Evolutionary conservation across 2,329 filamentous ascomycete species (phyloP), one percentile per base, ranked within the genome.

Genomic region (Colletotrichum limetticola): DNA sequence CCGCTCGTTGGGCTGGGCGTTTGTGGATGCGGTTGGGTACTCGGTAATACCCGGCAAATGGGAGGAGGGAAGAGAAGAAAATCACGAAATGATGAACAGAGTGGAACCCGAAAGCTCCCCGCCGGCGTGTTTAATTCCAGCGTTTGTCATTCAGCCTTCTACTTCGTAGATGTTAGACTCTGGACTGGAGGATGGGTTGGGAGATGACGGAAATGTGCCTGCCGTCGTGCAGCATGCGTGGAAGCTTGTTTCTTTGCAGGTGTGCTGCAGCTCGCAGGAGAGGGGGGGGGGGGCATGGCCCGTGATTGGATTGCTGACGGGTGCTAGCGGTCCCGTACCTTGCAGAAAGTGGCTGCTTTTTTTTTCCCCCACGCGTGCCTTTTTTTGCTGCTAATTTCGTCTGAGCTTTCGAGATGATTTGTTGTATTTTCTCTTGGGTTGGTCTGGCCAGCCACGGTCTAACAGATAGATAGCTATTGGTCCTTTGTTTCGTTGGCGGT

Each of bases 41-140:
- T 70, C 60, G 55, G 66, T 61, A 72, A 72, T 70, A 70, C 60
- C 66, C 56, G 35, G 46, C 35, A 65, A 70, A 65, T 61, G 26
- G 52, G 52, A 24, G 19, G n/a, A 66, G 35, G 37, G 55, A 26
- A 22, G 60, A 49, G 37, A 61, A 26, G 4, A 24, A 19, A 35
- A 53, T 19, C 4, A 24, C 12, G 7, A 55, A 56, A 32, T 52
- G 49, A 24, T 46, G 42, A n/a, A 46, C 14, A 6, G 35, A 42
- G 35, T 42, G 35, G 35, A 42, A 5, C 12, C 14, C 9, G 11
- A 4, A 32, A 32, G 35, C 5, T 16, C 35, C 22, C 65, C 37
- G 56, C 65, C 30, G n/a, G 22, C 30, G 32, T 46, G n/a, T 16
- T 35, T n/a, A 68, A 63, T 64, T 22, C 56, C 59, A 42, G 49